Conservation (phyloP, 2,329 filamentous ascomycete genomes). For the Capronia coronata region DNA sequence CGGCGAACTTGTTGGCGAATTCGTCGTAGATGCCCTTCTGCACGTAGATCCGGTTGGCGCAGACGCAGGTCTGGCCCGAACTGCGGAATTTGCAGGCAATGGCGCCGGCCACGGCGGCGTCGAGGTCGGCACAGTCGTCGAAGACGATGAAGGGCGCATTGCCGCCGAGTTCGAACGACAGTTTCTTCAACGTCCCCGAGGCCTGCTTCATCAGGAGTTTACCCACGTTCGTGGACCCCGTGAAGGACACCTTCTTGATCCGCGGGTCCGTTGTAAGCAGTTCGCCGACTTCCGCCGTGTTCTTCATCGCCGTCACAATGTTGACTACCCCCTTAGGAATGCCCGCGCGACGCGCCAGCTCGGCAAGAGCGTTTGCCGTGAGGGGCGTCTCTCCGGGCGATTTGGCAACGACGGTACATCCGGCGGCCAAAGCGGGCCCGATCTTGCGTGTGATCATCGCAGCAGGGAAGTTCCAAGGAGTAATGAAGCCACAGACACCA, state of each 20-base stretch:
- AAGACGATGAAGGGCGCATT: constrained; percentile 97
- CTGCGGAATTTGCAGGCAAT: constrained; percentile 87
- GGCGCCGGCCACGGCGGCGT: constrained; percentile 74
- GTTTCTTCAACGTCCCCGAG: constrained; percentile 73
- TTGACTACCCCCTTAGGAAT: constrained; percentile 89
- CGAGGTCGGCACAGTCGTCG: constrained; percentile 78
- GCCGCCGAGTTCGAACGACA: constrained; percentile 85
- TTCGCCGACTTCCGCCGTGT: constrained; percentile 73
- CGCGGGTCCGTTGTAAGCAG: constrained; percentile 67
- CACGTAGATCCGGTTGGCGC: constrained; percentile 55
- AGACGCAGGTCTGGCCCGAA: constrained; percentile 93
- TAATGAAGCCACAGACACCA: constrained; percentile 61
- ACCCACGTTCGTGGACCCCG: constrained; percentile 63
- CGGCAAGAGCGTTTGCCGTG: constrained; percentile 78
- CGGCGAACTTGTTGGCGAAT: constrained; percentile 51
- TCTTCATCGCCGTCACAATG: constrained; percentile 70
- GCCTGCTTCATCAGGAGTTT: constrained; percentile 86
- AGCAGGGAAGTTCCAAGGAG: constrained; percentile 60
- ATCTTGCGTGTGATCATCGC: constrained; percentile 50
- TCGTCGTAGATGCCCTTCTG: constrained; percentile 48
- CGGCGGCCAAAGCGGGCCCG: constrained; percentile 68
- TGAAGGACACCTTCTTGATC: constrained; percentile 89
- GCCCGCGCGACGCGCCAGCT: constrained; percentile 78
- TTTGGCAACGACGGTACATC: constrained; percentile 90
- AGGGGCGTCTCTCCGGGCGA: constrained; percentile 88